Conservation (phyloP, 352 stramenopile genomes). For the Stramenopiles sp. region DNA sequence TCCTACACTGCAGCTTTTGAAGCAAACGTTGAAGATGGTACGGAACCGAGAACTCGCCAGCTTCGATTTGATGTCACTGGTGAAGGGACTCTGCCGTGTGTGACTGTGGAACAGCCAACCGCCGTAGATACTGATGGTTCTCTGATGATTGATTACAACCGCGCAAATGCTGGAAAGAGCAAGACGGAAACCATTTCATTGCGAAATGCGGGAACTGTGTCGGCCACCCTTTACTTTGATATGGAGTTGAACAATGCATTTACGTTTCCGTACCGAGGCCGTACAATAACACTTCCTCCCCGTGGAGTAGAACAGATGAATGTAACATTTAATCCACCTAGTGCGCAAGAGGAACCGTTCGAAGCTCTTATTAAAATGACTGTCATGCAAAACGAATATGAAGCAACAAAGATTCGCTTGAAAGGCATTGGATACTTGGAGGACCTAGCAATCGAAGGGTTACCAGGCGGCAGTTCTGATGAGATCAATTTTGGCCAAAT, state of each 20-base stretch:
- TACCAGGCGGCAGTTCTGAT: slow-evolving; percentile 44
- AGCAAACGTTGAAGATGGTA: slow-evolving; percentile 52
- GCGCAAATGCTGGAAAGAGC: slow-evolving; percentile 42
- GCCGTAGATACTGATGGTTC: slow-evolving; percentile 35
- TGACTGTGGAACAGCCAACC: slow-evolving; percentile 58
- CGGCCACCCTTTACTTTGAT: slow-evolving; percentile 65
- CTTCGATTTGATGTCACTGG: slow-evolving; percentile 61
- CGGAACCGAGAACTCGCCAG: slow-evolving; percentile 18
- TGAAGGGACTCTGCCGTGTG: slow-evolving; percentile 68
- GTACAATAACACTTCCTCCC: background rate
- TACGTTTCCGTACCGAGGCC: slow-evolving; percentile 27
- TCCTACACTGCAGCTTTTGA: slow-evolving; percentile 51
- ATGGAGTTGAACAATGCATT: slow-evolving; percentile 49
- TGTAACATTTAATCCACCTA: slow-evolving; percentile 56
- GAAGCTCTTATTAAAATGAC: slow-evolving; percentile 43
- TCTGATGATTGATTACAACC: slow-evolving; percentile 52
- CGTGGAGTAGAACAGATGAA: background rate
- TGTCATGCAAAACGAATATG: slow-evolving; percentile 70
- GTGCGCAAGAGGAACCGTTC: slow-evolving; percentile 39
- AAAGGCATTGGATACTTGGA: slow-evolving; percentile 47
- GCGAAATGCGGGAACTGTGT: slow-evolving; percentile 71
- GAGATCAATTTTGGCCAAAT: slow-evolving; percentile 63
- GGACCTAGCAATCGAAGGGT: slow-evolving; percentile 58
- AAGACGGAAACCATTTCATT: slow-evolving; percentile 43
- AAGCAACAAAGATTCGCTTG: slow-evolving; percentile 49